Evolutionary conservation across 768 basidiomycete species (phyloP), one percentile per base, ranked within the genome.

Genomic region (Boletus rubroflammeus): DNA sequence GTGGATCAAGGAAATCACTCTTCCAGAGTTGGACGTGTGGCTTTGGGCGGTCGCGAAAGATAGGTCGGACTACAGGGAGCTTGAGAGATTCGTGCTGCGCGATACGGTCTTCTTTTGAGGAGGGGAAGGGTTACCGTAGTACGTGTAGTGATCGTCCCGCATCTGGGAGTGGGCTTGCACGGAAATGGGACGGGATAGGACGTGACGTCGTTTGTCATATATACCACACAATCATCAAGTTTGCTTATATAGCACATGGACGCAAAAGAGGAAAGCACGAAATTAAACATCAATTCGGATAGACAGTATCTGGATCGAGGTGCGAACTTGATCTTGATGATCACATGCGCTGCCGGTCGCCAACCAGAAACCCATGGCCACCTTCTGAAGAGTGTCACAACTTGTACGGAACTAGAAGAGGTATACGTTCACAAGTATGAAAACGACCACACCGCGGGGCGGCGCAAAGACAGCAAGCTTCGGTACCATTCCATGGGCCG

Each of bases 31-130:
- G 54, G 86, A 92, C 63, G 80, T 79, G 62, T 93, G 89, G 88
- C 67, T 93, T n/a, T 90, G 90, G 88, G 76, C 82, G 31, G 80
- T 89, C 5, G 88, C 88, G 35, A 92, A 93, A 65, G 89, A 90
- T 60, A 75, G 88, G 58, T 60, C 71, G 29, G 90, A 90, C 67
- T 91, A 90, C 63, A 75, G 86, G 47, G 70, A 70, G 46, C 73
- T 93, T 38, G 76, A 77, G 59, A 74, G 90, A 58, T 88, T 92
- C 63, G 85, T 80, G n/a, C 70, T 81, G 66, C 73, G 76, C 51
- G 74, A 83, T 55, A 89, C 89, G 0, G 73, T 81, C 38, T 90
- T 84, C 67, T 94, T 90, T 68, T 93, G 54, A 64, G 36, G 39
- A 26, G 49, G 32, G 21, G 34, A 48, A 34, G 45, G 31, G 32